phyloP scores from a whole-genome alignment of 495 filamentous ascomycete genomes.

The Neurospora tetraspora region DNA sequence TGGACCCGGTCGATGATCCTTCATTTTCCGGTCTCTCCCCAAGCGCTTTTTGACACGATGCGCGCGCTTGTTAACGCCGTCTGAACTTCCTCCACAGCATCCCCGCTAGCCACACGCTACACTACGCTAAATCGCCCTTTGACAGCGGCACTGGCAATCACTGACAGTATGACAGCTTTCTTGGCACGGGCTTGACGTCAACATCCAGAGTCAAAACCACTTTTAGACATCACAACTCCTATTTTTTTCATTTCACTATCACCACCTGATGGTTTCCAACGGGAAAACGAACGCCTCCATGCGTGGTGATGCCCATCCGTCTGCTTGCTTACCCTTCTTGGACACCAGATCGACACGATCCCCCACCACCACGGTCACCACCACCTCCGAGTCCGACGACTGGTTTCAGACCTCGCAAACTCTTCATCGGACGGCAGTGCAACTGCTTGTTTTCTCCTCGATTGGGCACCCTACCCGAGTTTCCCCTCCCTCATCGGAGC shows the following conservation, averaged over 20 bases:
- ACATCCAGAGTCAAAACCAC: not conserved
- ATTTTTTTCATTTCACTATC: not conserved
- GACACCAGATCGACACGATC: not conserved
- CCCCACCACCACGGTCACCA: not conserved
- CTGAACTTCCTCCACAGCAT: not conserved
- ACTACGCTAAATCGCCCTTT: not conserved
- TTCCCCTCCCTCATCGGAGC: not conserved
- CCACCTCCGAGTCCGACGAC: not conserved
- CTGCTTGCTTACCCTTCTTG: not conserved
- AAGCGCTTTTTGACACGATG: not conserved
- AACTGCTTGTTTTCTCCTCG: not conserved
- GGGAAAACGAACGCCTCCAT: not conserved
- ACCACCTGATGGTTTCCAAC: not conserved
- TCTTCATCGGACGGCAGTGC: not conserved
- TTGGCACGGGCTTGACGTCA: not conserved
- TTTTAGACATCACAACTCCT: not conserved
- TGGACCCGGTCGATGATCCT: not conserved
- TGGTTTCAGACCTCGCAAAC: not conserved
- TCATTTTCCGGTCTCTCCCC: not conserved
- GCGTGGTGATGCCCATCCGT: not conserved
- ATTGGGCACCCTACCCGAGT: not conserved
- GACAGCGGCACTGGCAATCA: not conserved
- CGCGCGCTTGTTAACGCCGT: not conserved
- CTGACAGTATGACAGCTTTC: not conserved
- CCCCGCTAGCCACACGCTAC: not conserved